phyloP scores from a whole-genome alignment of 495 filamentous ascomycete species.

The Tetracladium setigerum region DNA sequence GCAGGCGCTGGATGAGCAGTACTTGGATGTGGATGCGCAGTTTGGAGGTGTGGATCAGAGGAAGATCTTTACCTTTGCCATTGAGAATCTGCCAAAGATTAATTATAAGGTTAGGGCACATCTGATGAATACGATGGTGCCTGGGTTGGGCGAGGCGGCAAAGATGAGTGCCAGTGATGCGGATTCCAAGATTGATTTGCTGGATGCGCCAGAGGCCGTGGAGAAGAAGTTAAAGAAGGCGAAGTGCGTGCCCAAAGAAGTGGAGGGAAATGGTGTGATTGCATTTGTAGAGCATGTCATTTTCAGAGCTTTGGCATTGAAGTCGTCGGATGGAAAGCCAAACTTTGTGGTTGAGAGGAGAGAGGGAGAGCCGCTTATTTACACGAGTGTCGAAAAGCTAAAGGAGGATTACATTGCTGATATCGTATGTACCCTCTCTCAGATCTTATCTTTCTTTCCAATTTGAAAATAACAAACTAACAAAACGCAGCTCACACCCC shows the following conservation, averaged over 20 bases:
- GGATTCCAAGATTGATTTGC: constrained; percentile 84
- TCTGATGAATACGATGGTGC: constrained; percentile 85
- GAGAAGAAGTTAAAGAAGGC: constrained; percentile 79
- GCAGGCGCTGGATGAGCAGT: constrained; percentile 87
- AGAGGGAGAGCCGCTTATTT: constrained; percentile 67
- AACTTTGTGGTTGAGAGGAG: constrained; percentile 50
- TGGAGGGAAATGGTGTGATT: constrained; percentile 81
- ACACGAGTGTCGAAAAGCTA: constrained; percentile 62
- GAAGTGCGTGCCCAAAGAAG: constrained; percentile 59
- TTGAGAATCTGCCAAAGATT: constrained; percentile 64
- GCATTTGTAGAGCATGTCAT: constrained; percentile 79
- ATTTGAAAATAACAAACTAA: neutral
- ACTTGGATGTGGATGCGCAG: constrained; percentile 78
- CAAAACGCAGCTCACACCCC: constrained; percentile 61
- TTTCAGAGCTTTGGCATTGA: constrained; percentile 56
- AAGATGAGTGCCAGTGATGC: constrained; percentile 67
- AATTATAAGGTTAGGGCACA: constrained; percentile 72
- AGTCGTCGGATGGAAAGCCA: constrained; percentile 39
- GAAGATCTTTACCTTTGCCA: constrained; percentile 80
- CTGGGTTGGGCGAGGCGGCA: constrained; percentile 66
- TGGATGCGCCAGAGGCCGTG: constrained; percentile 67
- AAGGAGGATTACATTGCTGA: constrained; percentile 75
- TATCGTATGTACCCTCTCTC: constrained; percentile 46
- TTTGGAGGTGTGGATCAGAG: constrained; percentile 74
- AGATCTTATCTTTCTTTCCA: neutral